phyloP scores from a whole-genome alignment of 2,329 filamentous ascomycete species.

The Shiraia sp. region DNA sequence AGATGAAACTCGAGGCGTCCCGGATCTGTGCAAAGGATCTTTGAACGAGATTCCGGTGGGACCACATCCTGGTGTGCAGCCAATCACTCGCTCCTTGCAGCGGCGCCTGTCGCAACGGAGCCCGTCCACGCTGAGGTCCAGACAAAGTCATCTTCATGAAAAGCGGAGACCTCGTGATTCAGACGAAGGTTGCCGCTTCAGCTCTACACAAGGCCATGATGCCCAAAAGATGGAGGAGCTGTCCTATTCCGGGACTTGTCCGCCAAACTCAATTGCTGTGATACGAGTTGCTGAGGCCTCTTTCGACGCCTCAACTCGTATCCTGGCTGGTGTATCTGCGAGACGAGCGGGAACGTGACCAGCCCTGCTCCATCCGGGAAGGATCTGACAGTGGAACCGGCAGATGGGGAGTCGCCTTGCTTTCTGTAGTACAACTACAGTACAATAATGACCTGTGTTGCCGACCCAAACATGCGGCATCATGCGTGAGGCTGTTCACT shows the following conservation, averaged over 20 bases:
- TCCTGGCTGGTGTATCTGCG: not conserved
- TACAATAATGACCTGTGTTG: too few relatives aligned
- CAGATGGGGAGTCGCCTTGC: not conserved
- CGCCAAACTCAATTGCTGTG: too few relatives aligned
- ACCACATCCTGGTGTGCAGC: constrained; percentile 22
- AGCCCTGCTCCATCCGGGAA: not conserved
- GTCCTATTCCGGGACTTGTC: too few relatives aligned
- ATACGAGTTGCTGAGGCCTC: too few relatives aligned
- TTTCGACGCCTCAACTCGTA: too few relatives aligned
- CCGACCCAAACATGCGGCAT: too few relatives aligned
- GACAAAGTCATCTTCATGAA: constrained; percentile 5
- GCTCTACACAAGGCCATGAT: too few relatives aligned
- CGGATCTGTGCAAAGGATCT: constrained; percentile 38
- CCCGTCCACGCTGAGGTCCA: constrained; percentile 7
- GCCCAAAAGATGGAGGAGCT: too few relatives aligned
- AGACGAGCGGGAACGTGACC: constrained; percentile 2
- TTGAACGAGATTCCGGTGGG: constrained; percentile 30
- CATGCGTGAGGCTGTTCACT: too few relatives aligned
- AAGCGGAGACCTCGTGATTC: not conserved
- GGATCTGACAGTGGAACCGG: not conserved
- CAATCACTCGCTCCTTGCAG: constrained; percentile 20
- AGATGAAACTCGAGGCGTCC: constrained; percentile 40
- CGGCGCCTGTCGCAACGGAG: constrained; percentile 8
- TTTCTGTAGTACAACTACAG: too few relatives aligned
- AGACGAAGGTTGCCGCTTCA: not conserved